Base-by-base conservation (phyloP, 1,284 basidiomycete species). In the Fomes fomentarius region DNA sequence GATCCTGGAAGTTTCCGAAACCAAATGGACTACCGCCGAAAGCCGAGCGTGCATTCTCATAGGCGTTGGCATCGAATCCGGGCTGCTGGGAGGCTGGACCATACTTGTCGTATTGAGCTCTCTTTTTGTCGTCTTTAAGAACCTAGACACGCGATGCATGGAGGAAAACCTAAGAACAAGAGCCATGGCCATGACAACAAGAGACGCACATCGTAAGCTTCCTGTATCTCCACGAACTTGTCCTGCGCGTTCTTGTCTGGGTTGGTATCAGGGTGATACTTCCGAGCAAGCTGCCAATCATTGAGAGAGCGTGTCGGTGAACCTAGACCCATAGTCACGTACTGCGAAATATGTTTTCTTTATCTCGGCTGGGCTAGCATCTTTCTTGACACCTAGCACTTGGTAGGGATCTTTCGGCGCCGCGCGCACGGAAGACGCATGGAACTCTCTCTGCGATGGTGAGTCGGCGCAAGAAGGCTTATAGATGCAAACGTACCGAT, bases 251-350 rank as follows among this genome's bases (percentile, higher is more conserved):
- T 81, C 65, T 92, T 89, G 70, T 98, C 95, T 56, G 95, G 93
- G 75, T 95, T 98, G 19, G 95, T 95, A 69, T 99, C 97, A 0
- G 97, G 97, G 74, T 99, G 97, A 69, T 89, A 98, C 79, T 98
- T 97, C 58, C 97, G 92, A 26, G 97, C 97, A 60, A 99, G 89
- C 93, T 98, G 66, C 31, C 42, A 38, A 37, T 28, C 42, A 31
- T 51, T 52, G 28, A 45, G 15, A 22, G n/a, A 11, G n/a, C 1
- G 17, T 19, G n/a, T 12, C 8, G 26, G 6, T 21, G 9, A 50
- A 31, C 39, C 21, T 38, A 15, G 30, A 51, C 17, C n/a, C n/a
- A n/a, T n/a, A n/a, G 2, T 40, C 3, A 70, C 87, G 66, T 69
- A 96, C 96, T 65, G 88, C 82, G 72, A 98, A 99, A 74, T 99